Evolutionary conservation across 2,329 filamentous ascomycete species (phyloP), one percentile per base, ranked within the genome.

Genomic region (Coniochaeta sp.): DNA sequence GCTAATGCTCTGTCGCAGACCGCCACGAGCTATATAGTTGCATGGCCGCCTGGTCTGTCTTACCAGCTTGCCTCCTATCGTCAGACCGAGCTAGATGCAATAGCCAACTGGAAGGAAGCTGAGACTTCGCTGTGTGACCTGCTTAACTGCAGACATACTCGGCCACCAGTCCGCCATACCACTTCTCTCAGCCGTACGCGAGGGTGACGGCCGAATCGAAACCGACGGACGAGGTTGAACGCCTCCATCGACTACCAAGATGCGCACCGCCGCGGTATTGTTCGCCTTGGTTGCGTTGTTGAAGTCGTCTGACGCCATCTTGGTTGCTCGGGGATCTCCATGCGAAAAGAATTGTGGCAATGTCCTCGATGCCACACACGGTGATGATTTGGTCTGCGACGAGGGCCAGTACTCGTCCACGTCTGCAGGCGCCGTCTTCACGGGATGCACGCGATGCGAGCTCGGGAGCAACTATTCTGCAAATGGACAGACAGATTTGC

Each of bases 341-440:
- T 86, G 83, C 70, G 70, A 72, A 38, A 69, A 71, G 28, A 70
- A 75, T 36, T 86, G 83, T 68, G 83, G 83, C 68, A 86, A 85
- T 61, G 77, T 80, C 5, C 74, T 81, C 40, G 70, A 73, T 14
- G 65, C 72, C 6, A 84, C 81, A 0, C 72, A 77, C 1, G 47
- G 64, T 4, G 72, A 74, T 59, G 81, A 84, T 63, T 71, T 85
- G 44, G 76, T 77, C 47, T 86, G 83, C 70, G 64, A 71, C 2
- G 74, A 80, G 36, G 63, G 64, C 50, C 67, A 68, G 22, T 81
- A 80, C 63, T 66, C 64, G 1, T 33, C 61, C 38, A n/a, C 38
- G 34, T 72, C 68, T 8, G 69, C 76, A 1, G 64, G 71, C 4
- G 82, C 81, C 7, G 72, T 74, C n/a, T 84, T 79, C 64, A 69